Base-by-base conservation (phyloP, 768 basidiomycete species). In the Arthromyces matolae region DNA sequence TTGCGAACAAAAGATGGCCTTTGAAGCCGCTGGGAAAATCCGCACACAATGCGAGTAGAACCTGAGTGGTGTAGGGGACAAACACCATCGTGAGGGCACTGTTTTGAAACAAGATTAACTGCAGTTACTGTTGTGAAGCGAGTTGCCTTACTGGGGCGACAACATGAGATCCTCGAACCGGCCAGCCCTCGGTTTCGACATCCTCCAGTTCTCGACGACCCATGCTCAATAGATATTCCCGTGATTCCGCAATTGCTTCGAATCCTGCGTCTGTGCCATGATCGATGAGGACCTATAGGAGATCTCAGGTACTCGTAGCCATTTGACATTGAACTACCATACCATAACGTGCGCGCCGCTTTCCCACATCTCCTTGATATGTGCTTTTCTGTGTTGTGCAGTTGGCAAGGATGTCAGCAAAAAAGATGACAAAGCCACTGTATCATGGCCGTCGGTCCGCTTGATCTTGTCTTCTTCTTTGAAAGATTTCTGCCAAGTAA, bases 11-110 rank as follows among this genome's bases (percentile, higher is more conserved):
- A 96, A 8, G 75, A 69, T 8, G 95, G 93, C 19, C 90, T 79
- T 61, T 94, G 90, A 33, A 95, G 68, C 40, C 93, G 82, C 61
- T 97, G 95, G 7, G 81, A 79, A 67, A 94, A 96, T 14, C 86
- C 83, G 60, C 95, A 98, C 35, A 79, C 70, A 2, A 86, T 67
- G 42, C 72, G 69, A 22, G 59, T 67, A 7, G 75, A 62, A 28
- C 80, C 79, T n/a, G 76, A 70, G 51, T 73, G 70, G 59, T 79
- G 74, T 22, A 97, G 68, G 2, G 95, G 94, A 64, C 95, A 97
- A 34, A 72, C 71, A 19, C 76, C 75, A 61, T 98, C 94, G 59
- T 98, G 95, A 10, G 95, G 91, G 60, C 95, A 98, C 86, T 94
- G 59, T 51, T 54, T 40, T n/a, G n/a, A 29, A 42, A 9, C 14